These are phyloP conservation scores for Apiosordaria backusii DNA, from an alignment of 495 filamentous ascomycete species.

Conservation along the genomic window DNA sequence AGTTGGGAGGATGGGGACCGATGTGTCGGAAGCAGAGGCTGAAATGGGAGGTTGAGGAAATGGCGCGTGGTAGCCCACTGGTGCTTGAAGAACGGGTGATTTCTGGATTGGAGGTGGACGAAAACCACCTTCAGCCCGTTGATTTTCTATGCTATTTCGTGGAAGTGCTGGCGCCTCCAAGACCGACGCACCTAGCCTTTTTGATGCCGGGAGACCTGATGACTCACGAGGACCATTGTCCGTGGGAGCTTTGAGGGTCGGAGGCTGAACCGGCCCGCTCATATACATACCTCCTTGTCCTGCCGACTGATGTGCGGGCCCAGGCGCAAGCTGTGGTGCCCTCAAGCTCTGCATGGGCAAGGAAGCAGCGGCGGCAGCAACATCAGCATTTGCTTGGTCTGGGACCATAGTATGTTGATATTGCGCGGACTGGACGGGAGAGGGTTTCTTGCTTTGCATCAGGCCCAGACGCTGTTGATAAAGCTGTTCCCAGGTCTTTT, in stretches of 20 bases:
- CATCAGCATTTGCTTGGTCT: not conserved
- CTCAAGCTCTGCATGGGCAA: not conserved
- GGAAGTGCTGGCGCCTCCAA: not conserved
- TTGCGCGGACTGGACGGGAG: not conserved
- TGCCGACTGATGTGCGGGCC: not conserved
- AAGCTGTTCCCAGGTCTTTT: not conserved
- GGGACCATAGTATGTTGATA: not conserved
- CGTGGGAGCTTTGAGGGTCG: not conserved
- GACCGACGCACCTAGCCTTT: not conserved
- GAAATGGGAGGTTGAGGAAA: not conserved
- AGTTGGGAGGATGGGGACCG: not conserved
- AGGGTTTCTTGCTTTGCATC: not conserved
- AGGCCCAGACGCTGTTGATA: not conserved
- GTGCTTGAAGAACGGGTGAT: not conserved
- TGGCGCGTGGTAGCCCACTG: not conserved
- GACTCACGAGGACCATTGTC: not conserved
- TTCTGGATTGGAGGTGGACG: not conserved
- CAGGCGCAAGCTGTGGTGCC: not conserved
- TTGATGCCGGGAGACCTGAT: not conserved
- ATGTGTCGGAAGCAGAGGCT: not conserved
- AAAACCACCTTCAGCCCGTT: not conserved
- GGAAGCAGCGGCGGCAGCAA: not conserved
- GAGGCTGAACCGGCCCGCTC: slow-evolving; percentile 2
- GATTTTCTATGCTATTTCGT: not conserved
- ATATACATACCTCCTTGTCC: not conserved